A percentile compares a stretch with the other conserved stretches of the same genome.
Evolutionary conservation across 345 rosid species (phyloP).

Genomic region (Bruguiera gymnorhiza): DNA sequence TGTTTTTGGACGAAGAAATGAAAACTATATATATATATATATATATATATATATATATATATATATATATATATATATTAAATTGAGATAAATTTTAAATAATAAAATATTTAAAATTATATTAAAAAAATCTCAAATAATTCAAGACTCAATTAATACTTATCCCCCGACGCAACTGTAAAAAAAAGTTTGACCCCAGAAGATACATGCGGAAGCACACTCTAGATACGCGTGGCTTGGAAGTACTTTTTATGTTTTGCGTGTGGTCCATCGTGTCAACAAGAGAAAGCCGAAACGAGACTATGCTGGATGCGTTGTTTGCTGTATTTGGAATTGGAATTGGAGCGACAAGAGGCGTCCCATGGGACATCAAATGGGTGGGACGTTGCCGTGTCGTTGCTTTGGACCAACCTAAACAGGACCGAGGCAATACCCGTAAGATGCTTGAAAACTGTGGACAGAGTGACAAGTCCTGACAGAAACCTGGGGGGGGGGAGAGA

Average conservation of each 20-base stretch:
- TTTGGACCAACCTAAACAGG: conserved; percentile 22
- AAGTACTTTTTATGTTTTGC: conserved; percentile 7
- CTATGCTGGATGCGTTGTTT: too few relatives aligned
- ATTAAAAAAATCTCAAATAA: too few relatives aligned
- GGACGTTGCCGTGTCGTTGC: background rate
- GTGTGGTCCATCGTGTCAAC: conserved; percentile 17
- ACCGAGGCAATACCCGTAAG: background rate
- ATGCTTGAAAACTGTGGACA: background rate
- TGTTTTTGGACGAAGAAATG: too few relatives aligned
- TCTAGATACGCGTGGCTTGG: conserved; percentile 27
- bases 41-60: too few relatives aligned
- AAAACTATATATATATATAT: too few relatives aligned
- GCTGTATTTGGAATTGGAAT: too few relatives aligned
- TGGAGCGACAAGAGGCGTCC: background rate
- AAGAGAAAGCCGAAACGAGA: background rate
- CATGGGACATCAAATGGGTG: conserved; percentile 19
- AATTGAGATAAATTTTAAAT: too few relatives aligned
- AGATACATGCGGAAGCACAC: conserved; percentile 33
- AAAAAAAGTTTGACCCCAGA: conserved; percentile 6
- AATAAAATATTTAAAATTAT: too few relatives aligned
- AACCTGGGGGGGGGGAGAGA: too few relatives aligned
- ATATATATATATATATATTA: too few relatives aligned
- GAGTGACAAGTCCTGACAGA: background rate
- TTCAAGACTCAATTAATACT: too few relatives aligned
- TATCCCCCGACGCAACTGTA: too few relatives aligned